Evolutionary conservation across 2,329 filamentous ascomycete species (phyloP).

Genomic region (Colletotrichum horii): DNA sequence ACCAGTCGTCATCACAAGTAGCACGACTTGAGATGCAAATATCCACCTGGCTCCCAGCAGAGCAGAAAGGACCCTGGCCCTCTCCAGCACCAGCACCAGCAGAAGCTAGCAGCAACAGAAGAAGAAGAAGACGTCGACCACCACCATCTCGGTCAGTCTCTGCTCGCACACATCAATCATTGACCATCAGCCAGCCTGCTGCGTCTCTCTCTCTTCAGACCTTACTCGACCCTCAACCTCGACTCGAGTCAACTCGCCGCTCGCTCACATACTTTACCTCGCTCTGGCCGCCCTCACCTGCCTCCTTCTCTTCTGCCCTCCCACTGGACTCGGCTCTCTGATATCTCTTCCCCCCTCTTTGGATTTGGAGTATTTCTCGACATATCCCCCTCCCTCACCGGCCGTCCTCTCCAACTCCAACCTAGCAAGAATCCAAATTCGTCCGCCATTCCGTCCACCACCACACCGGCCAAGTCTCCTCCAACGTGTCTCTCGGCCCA

Average conservation of each 20-base stretch:
- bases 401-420: neutral
- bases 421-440: neutral
- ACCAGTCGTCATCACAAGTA: neutral
- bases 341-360: neutral
- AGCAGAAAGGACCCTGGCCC: neutral
- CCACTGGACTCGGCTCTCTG: neutral
- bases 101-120: neutral
- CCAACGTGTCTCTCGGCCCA: conserved; percentile 1
- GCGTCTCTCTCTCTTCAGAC: neutral
- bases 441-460: neutral
- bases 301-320: neutral
- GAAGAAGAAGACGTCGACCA: neutral
- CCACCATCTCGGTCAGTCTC: neutral
- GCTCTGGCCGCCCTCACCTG: neutral
- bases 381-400: neutral
- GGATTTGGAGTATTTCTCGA: neutral
- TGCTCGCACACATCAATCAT: neutral
- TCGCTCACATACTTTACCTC: neutral
- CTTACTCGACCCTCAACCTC: neutral
- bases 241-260: neutral
- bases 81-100: neutral
- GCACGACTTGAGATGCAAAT: neutral
- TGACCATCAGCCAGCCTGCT: neutral
- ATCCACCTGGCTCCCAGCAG: neutral
- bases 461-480: neutral